Evolutionary conservation across 2,329 filamentous ascomycete species (phyloP), one percentile per base, ranked within the genome.

Genomic region (Teratosphaeriaceae sp.): DNA sequence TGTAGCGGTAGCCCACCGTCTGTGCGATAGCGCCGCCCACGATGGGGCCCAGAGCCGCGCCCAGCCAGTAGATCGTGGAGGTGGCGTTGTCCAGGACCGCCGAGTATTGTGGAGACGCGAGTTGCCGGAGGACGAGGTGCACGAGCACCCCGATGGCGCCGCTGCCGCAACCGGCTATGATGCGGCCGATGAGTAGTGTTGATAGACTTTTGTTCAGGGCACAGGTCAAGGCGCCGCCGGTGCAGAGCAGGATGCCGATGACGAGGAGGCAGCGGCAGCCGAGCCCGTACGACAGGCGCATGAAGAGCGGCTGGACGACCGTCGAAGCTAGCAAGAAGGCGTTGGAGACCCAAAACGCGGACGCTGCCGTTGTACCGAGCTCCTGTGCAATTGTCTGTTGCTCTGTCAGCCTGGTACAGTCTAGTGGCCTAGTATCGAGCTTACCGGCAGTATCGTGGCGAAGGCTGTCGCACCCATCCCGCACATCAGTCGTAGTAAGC

Each of bases 1-100:
- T 74, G 78, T 78, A 83, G 5, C 73, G 62, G 79, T 78, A 80
- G 1, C 62, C 63, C 1, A 69, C 66, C 27, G 70, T 65, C 44
- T 78, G 66, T 2, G 75, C 67, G 46, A 78, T 75, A 2, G 68
- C 74, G 16, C 74, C 75, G 6, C 77, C 65, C 2, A 68, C 45
- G 12, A 69, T 46, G 2, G 69, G 78, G 0, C 75, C 76, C 13
- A 64, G 62, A 0, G 77, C 72, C 2, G 67, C 77, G 1, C 78
- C 79, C 5, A 82, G 42, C 2, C 74, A 69, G 78, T 75, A 80
- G 55, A 74, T 51, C 57, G 13, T 63, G 58, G 38, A 70, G 48
- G 42, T 62, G 45, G 68, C 64, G 55, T 62, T 71, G 42, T 67
- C 67, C 24, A 64, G 65, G 46, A 65, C 62, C 46, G 64, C 57